Evolutionary conservation across 306 rosid species (phyloP).

Genomic region (Malus orientalis): DNA sequence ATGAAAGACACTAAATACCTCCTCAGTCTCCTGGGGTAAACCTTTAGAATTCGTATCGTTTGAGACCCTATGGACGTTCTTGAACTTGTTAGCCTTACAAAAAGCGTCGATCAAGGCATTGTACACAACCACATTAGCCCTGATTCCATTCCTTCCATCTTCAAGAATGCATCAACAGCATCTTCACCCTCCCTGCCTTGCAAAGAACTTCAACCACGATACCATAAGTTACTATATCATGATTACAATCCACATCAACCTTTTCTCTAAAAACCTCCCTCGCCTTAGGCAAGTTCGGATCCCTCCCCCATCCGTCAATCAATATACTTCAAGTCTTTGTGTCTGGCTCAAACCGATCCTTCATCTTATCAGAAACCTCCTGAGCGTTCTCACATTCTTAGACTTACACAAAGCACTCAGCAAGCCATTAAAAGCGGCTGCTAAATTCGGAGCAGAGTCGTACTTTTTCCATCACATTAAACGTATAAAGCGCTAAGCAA

Average conservation of each 20-base stretch:
- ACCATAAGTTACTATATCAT: slow-evolving; percentile 81
- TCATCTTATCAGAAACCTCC: slow-evolving; percentile 65
- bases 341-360: slow-evolving; percentile 56
- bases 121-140: slow-evolving; percentile 67
- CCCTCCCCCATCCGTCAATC: slow-evolving; percentile 84
- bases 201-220: slow-evolving; percentile 81
- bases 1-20: slow-evolving; percentile 46
- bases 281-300: slow-evolving; percentile 75
- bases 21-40: slow-evolving; percentile 47
- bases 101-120: slow-evolving; percentile 76
- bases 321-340: slow-evolving; percentile 69
- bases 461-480: not conserved
- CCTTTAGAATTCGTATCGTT: slow-evolving; percentile 58
- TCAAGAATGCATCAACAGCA: slow-evolving; percentile 64
- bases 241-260: slow-evolving; percentile 53
- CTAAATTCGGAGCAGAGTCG: too few relatives aligned
- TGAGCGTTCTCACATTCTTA: slow-evolving; percentile 87
- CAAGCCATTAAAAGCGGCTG: slow-evolving; percentile 12
- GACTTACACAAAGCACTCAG: slow-evolving; percentile 77
- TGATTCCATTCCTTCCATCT: slow-evolving; percentile 61
- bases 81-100: slow-evolving; percentile 51
- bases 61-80: slow-evolving; percentile 57
- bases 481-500: slow-evolving; percentile 51
- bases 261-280: slow-evolving; percentile 68
- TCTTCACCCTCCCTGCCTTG: slow-evolving; percentile 85